Base-by-base conservation (phyloP, 805 yeast genomes). In the Danielia oregonensis region DNA sequence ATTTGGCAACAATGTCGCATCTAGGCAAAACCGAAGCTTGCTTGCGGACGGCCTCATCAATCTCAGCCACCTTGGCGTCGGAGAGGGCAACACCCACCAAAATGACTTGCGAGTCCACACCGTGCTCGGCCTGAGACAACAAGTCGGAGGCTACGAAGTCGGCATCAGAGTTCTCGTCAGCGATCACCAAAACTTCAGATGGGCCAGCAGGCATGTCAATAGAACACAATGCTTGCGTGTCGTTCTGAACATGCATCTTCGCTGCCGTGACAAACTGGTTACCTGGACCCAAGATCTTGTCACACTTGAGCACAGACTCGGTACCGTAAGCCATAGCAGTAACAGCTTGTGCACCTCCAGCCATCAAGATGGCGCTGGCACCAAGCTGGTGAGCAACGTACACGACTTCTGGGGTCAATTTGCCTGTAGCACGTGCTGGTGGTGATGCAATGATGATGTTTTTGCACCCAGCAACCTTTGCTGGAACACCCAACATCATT, bases 201-300 rank as follows among this genome's bases (percentile, higher is more conserved):
- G 99, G 99, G 7, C 99, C 99, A 17, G 99, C 99, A 32, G 99
- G 99, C 97, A 93, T 91, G 61, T 93, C 99, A 49, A 93, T 93
- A 12, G 96, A 85, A 57, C 96, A 93, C 54, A 89, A 68, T 6
- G 98, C 97, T 43, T 82, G 82, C 1, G 96, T 85, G 56, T 93
- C 98, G 54, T 93, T 94, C 52, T 91, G 93, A 33, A 94, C 93
- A 57, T 83, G 69, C 99, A 93, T 93, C 72, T 93, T 93, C 27
- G 98, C 99, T 27, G 98, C 97, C 13, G 99, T 93, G 34, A 93
- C 99, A 59, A 93, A 93, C 68, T 93, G 99, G 67, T 93, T 93
- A 41, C 99, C 99, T 16, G 99, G 99, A 30, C 99, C 99, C 60
- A 93, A 73, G 43, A 93, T 89, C 73, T 93, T 93, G 64, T 93